A percentile compares a stretch with the other conserved stretches of the same genome.
These are phyloP conservation scores for Aspergillus vadensis DNA, from an alignment of 2,329 filamentous ascomycete species.

Conservation along the genomic window DNA sequence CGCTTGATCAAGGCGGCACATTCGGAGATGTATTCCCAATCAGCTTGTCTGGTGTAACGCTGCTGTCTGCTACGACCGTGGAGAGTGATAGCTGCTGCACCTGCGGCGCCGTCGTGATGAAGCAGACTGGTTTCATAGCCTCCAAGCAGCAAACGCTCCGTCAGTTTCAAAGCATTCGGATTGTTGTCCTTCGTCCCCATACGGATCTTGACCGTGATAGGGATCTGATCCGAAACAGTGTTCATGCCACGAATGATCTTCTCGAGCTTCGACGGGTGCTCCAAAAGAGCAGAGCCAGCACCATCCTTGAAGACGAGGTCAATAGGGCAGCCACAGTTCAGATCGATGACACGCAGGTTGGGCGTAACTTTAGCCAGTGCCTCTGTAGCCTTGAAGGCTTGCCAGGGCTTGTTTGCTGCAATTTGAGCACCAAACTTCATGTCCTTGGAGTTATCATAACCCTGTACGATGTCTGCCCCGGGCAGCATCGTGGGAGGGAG, in stretches of 20 bases:
- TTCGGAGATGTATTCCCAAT: conserved; percentile 93
- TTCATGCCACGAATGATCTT: conserved; percentile 98
- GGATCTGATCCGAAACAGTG: conserved; percentile 82
- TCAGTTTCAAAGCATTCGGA: conserved; percentile 77
- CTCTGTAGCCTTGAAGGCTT: conserved; percentile 85
- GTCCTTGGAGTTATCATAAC: conserved; percentile 81
- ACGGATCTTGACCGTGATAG: conserved; percentile 92
- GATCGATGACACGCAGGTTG: conserved; percentile 82
- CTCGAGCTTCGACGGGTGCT: conserved; percentile 82
- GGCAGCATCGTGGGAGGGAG: conserved; percentile 67
- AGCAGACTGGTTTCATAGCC: conserved; percentile 67
- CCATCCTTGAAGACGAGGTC: conserved; percentile 88
- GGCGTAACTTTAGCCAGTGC: conserved; percentile 75
- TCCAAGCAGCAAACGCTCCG: conserved; percentile 81
- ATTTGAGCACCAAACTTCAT: conserved; percentile 91
- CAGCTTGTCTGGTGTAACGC: conserved; percentile 86
- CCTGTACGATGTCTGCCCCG: conserved; percentile 61
- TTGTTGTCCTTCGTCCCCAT: conserved; percentile 81
- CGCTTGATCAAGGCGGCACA: conserved; percentile 81
- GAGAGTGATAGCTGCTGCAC: conserved; percentile 91
- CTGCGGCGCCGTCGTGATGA: conserved; percentile 68
- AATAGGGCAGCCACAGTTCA: conserved; percentile 97
- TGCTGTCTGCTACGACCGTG: conserved; percentile 94
- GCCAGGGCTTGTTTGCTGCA: conserved; percentile 87
- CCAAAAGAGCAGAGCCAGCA: conserved; percentile 88